Conservation (phyloP, 1,139 yeast species). For the Pichia sp. region DNA sequence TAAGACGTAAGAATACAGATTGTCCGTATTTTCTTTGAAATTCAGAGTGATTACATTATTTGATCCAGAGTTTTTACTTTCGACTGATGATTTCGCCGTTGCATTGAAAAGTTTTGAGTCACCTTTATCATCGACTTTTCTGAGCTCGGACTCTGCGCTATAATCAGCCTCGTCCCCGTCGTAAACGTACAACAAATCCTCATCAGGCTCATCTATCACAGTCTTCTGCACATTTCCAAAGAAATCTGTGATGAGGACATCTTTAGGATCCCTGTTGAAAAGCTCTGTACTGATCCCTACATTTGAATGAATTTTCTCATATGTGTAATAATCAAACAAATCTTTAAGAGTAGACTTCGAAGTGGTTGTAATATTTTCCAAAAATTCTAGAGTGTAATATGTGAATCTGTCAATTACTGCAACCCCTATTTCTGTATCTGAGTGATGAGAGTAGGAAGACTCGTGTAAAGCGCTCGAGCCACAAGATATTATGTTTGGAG, state of each 20-base stretch:
- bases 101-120: background rate
- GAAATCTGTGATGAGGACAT: slow-evolving; percentile 84
- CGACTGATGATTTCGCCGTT: background rate
- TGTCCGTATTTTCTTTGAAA: background rate
- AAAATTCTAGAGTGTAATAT: slow-evolving; percentile 81
- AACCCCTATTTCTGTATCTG: slow-evolving; percentile 93
- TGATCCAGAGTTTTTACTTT: background rate
- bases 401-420: slow-evolving; percentile 97
- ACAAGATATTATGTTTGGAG: slow-evolving; percentile 89
- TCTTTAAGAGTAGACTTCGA: slow-evolving; percentile 76
- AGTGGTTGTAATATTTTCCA: slow-evolving; percentile 74
- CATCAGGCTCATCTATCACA: slow-evolving; percentile 46
- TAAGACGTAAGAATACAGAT: slow-evolving; percentile 7
- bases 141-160: background rate
- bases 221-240: slow-evolving; percentile 91
- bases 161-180: slow-evolving; percentile 15
- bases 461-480: slow-evolving; percentile 91
- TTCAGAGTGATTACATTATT: slow-evolving; percentile 10
- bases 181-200: slow-evolving; percentile 14
- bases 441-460: slow-evolving; percentile 91
- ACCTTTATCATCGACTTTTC: background rate
- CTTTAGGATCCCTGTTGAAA: slow-evolving; percentile 60
- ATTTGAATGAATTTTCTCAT: slow-evolving; percentile 81
- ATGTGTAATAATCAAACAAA: slow-evolving; percentile 77
- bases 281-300: slow-evolving; percentile 88